Evolutionary conservation across 371 early-diverging fungal species (phyloP).

Genomic region (Apophysomyces sp.): DNA sequence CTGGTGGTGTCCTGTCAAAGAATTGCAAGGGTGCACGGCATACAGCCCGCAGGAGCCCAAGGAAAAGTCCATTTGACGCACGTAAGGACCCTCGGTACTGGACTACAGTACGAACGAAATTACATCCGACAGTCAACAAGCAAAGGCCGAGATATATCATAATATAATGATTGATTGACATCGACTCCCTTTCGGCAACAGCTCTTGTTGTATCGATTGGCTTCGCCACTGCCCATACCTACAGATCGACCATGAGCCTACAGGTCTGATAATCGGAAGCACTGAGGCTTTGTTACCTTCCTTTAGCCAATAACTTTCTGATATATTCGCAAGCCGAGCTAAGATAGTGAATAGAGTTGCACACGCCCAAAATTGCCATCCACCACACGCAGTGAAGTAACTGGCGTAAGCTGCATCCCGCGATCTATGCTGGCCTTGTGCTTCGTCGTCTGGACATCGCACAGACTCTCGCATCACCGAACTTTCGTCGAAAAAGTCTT

Average conservation of each 20-base stretch:
- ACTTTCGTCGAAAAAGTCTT: slow-evolving; percentile 34
- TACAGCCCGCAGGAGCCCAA: slow-evolving; percentile 55
- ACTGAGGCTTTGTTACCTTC: slow-evolving; percentile 27
- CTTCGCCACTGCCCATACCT: slow-evolving; percentile 44
- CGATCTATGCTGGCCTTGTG: slow-evolving; percentile 1
- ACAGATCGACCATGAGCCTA: background rate
- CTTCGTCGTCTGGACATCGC: slow-evolving; percentile 15
- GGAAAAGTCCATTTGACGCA: slow-evolving; percentile 62
- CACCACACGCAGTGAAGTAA: slow-evolving; percentile 46
- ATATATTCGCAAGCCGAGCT: slow-evolving; percentile 32
- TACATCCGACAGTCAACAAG: slow-evolving; percentile 28
- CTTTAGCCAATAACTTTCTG: slow-evolving; percentile 55
- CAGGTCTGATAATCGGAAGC: background rate
- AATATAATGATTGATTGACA: slow-evolving; percentile 28
- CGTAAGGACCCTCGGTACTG: slow-evolving; percentile 63
- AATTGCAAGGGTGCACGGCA: slow-evolving; percentile 76
- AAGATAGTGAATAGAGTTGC: slow-evolving; percentile 33
- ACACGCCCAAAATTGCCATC: slow-evolving; percentile 39
- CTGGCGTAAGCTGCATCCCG: slow-evolving; percentile 39
- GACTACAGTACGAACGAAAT: slow-evolving; percentile 53
- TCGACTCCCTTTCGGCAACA: background rate
- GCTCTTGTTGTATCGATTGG: background rate
- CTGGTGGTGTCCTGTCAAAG: slow-evolving; percentile 86
- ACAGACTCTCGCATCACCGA: slow-evolving; percentile 37
- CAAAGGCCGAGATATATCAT: slow-evolving; percentile 32